Conservation (phyloP, 73 alveolate genomes). For the Effrenium voratum region DNA sequence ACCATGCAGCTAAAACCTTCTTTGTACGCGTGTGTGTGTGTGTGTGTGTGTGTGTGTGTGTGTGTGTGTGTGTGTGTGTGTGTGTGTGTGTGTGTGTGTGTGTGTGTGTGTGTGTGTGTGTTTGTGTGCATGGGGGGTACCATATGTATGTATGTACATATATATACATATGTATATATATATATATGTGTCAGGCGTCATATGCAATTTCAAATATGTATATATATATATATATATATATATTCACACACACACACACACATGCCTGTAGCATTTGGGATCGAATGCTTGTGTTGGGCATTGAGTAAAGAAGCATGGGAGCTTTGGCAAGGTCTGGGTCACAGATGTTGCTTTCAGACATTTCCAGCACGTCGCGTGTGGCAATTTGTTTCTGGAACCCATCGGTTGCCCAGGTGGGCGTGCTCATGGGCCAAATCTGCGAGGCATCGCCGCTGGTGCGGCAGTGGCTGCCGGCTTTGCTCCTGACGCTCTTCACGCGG, state of each 20-base stretch:
- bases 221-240: not conserved
- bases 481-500: not conserved
- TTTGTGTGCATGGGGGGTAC: not conserved
- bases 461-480: slow-evolving; percentile 6
- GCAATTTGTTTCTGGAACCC: too few species aligned
- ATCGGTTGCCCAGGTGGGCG: too few species aligned
- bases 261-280: too few species aligned
- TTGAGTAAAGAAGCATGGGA: too few species aligned
- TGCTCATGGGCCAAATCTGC: too few species aligned
- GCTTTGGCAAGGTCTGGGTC: too few species aligned
- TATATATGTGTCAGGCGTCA: not conserved
- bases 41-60: not conserved
- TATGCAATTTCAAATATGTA: not conserved
- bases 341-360: too few species aligned
- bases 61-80: not conserved
- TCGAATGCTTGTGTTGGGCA: too few species aligned
- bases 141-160: not conserved
- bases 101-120: not conserved
- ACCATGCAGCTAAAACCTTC: not conserved
- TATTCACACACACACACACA: not conserved
- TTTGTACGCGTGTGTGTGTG: not conserved
- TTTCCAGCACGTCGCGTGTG: too few species aligned
- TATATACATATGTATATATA: not conserved
- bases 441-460: not conserved
- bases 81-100: not conserved